Percentiles rank a stretch among this genome's conserved stretches.
These are phyloP conservation scores for Diversispora eburnea DNA, from an alignment of 192 early-diverging fungal genomes.

Conservation along the genomic window DNA sequence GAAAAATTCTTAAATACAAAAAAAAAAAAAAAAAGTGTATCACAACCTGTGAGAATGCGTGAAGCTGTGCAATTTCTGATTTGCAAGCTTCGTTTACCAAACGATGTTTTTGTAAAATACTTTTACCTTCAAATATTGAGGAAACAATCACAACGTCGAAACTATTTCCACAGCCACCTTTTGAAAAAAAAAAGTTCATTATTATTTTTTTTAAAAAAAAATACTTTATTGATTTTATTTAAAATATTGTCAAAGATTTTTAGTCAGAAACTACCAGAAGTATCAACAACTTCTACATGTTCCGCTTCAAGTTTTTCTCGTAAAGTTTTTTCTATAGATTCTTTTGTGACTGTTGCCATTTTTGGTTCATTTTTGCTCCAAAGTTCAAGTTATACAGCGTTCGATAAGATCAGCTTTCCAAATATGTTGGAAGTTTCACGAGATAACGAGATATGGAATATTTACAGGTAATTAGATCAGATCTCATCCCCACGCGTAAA, in stretches of 20 bases:
- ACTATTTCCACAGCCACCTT: constrained; percentile 77
- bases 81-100: constrained; percentile 80
- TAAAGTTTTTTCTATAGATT: constrained; percentile 16
- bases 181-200: neutral
- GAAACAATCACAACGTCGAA: constrained; percentile 80
- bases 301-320: constrained; percentile 16
- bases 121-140: constrained; percentile 65
- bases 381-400: too few species aligned
- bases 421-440: too few species aligned
- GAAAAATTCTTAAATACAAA: neutral
- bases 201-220: constrained; percentile 10
- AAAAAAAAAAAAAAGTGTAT: neutral
- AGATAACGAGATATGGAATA: too few species aligned
- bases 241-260: neutral
- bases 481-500: too few species aligned
- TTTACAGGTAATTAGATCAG: too few species aligned
- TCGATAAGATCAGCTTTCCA: too few species aligned
- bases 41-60: constrained; percentile 80
- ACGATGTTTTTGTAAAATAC: constrained; percentile 66
- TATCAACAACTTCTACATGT: constrained; percentile 26
- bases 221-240: neutral
- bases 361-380: neutral
- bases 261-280: constrained; percentile 16
- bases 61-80: constrained; percentile 72
- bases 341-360: constrained; percentile 14